Base-by-base conservation (phyloP, 202 grass and related monocot genomes). In the Schoenoplectus triqueter region DNA sequence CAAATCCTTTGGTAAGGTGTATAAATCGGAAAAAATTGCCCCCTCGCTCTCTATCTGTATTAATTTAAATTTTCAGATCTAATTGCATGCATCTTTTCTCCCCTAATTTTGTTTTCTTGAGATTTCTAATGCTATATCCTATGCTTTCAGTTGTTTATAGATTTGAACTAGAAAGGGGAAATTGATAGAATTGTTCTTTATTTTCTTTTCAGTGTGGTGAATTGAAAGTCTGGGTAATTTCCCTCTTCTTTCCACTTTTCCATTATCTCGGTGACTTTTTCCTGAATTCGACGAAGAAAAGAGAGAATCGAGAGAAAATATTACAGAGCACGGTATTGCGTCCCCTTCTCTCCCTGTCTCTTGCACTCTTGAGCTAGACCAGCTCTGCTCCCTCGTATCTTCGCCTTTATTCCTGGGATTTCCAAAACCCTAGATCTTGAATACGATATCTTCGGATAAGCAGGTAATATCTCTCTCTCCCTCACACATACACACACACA, bases 381-480 rank as follows among this genome's bases (percentile, higher is more conserved):
- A 15, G 5, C 40, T 73, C 70, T 73, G 8, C n/a, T n/a, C 8
- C 70, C 66, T 73, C n/a, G 46, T 49, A 73, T 72, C 9, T 50
- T 3, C 7, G 11, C 46, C 4, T 20, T 10, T n/a, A 10, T n/a
- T 3, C 69, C 10, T 22, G 69, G 69, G 50, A 50, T 71, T 45
- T 20, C 8, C 18, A 51, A 73, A 73, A 73, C 70, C 70, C 70
- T 73, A 73, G 70, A 73, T 73, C 70, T 18, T 73, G 65, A 73
- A n/a, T n/a, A 51, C 45, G 0, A 51, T 50, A 17, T 19, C 46
- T 10, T 73, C 18, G 70, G n/a, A n/a, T 73, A 73, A 51, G 3
- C 70, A 73, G 70, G 17, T 73, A 15, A 48, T 15, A 8, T 51
- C 70, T 42, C 22, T 0, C 50, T 51, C 0, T 2, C 46, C 18